Percentiles rank a stretch among this genome's conserved stretches.
phyloP scores from a whole-genome alignment of 164 flowering plant species.

The Cinnamomum micranthum region DNA sequence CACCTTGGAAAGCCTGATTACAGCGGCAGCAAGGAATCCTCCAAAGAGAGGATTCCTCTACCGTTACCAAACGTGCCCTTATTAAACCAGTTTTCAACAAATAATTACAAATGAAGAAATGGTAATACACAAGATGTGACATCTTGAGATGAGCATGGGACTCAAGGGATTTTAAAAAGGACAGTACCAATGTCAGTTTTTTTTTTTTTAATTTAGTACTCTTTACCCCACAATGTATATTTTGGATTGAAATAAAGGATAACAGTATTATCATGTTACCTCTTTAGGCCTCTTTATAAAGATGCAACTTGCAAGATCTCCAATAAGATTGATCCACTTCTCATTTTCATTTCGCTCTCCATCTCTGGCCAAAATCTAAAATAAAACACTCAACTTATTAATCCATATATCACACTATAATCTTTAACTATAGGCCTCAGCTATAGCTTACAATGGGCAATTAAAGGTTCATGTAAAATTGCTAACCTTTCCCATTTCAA shows the following conservation, averaged over 20 bases:
- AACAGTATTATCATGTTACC: conserved; percentile 36
- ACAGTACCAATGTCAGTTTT: too few species aligned
- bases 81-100: too few species aligned
- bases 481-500: conserved; percentile 97
- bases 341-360: conserved; percentile 77
- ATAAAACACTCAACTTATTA: neutral
- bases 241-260: neutral
- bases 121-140: too few species aligned
- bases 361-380: conserved; percentile 83
- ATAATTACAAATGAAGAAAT: too few species aligned
- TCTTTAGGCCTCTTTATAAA: conserved; percentile 95
- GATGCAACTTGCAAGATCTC: conserved; percentile 81
- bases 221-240: neutral
- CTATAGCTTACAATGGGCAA: conserved; percentile 2
- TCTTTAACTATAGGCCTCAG: neutral
- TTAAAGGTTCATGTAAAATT: neutral
- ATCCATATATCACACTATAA: neutral
- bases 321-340: conserved; percentile 82
- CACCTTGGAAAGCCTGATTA: too few species aligned
- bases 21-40: too few species aligned
- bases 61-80: too few species aligned
- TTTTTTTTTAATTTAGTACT: too few species aligned
- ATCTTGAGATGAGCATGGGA: too few species aligned
- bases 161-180: too few species aligned
- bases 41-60: too few species aligned